Evolutionary conservation across 768 basidiomycete genomes (phyloP).

Genomic region (Lentinus tigrinus): DNA sequence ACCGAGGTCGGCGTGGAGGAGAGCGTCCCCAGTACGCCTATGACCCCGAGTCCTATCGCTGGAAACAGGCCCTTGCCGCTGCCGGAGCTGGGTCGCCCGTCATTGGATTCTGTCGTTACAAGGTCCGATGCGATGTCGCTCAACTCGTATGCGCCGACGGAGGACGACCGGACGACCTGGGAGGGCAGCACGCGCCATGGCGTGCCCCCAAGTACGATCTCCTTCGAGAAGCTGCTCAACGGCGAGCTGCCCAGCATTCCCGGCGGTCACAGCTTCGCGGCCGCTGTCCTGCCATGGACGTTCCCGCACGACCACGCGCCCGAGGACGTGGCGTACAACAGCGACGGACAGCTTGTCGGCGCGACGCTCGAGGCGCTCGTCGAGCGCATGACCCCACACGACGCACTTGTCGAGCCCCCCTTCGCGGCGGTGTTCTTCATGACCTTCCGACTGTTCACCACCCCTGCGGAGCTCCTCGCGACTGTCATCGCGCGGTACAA

Average conservation of each 20-base stretch:
- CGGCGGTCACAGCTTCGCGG: not conserved
- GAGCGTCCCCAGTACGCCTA: not conserved
- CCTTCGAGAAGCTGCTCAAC: slow-evolving; percentile 51
- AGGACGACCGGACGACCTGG: slow-evolving; percentile 59
- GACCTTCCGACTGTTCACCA: slow-evolving; percentile 90
- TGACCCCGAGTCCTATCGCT: not conserved
- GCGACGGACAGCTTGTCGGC: slow-evolving; percentile 86
- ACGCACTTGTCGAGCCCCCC: slow-evolving; percentile 81
- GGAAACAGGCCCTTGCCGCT: slow-evolving; percentile 35
- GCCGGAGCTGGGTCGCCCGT: no score
- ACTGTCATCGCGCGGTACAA: slow-evolving; percentile 83
- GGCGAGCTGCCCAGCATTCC: slow-evolving; percentile 48
- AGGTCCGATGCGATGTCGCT: slow-evolving; percentile 50
- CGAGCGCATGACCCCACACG: slow-evolving; percentile 97
- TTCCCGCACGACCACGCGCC: slow-evolving; percentile 76
- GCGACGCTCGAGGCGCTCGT: slow-evolving; percentile 87
- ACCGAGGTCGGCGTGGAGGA: not conserved
- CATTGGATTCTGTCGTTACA: slow-evolving; percentile 31
- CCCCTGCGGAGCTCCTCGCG: slow-evolving; percentile 72
- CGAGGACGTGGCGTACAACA: slow-evolving; percentile 87
- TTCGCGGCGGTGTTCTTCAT: slow-evolving; percentile 92
- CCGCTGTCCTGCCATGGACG: slow-evolving; percentile 52
- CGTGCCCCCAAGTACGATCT: slow-evolving; percentile 19
- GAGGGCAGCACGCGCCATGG: slow-evolving; percentile 45
- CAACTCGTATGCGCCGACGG: slow-evolving; percentile 43